Base-by-base conservation (phyloP, 768 basidiomycete species). In the Hygrophorus pudorinus region DNA sequence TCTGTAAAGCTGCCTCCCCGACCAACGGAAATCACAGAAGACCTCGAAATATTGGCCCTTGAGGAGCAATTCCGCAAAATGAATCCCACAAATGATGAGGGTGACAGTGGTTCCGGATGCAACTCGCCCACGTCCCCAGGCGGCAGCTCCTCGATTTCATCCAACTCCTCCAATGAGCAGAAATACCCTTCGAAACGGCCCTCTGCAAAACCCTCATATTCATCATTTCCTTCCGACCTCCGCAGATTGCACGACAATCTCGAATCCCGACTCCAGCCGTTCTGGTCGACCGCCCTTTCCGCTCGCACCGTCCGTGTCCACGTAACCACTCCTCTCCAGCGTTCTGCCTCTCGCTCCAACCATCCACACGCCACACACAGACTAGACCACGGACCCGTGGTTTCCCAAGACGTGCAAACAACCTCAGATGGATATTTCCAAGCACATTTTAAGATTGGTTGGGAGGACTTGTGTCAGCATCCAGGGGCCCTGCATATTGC, bases 231-330 rank as follows among this genome's bases (percentile, higher is more conserved):
- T 6, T 35, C 54, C 34, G 52, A 56, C 20, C 56, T 84, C 13
- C 72, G 67, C 3, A 70, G 73, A 18, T 68, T 82, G 42, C 82
- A 91, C 49, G 67, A 68, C 10, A 93, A 92, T 53, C 70, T 94
- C 4, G 85, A 90, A 56, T 60, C 71, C 4, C 78, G 91, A 0
- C 63, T 94, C 18, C 77, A 75, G 38, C 78, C 81, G 0, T 91
- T 94, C 62, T 92, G 87, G 87, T 74, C 81, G 2, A 78, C 79
- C 3, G 78, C 76, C 1, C 65, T 93, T 0, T 55, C 82, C 8
- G 69, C 75, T 18, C 75, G 88, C 13, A 71, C 62, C 2, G 65
- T 92, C 6, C 72, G 75, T 12, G 53, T 92, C 3, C 67, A 76
- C 16, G 54, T 92, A n/a, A 83, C 75, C 53, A 62, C 75, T 3